phyloP scores from a whole-genome alignment of 1,139 yeast genomes.

The Debaryomyces sp. region DNA sequence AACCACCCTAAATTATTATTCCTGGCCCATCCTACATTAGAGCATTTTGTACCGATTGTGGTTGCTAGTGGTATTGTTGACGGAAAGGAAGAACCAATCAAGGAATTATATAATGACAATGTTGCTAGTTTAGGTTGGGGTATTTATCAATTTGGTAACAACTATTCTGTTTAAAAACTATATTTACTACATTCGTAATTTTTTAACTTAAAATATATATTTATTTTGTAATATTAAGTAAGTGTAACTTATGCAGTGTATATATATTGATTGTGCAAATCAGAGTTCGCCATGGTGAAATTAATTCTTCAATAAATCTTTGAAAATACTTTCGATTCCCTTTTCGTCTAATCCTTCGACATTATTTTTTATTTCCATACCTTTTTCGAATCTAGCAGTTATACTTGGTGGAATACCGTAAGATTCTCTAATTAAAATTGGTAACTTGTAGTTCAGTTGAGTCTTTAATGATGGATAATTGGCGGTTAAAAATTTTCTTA shows the following conservation, averaged over 20 bases:
- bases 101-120: slow-evolving; percentile 50
- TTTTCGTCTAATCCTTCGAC: slow-evolving; percentile 51
- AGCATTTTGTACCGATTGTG: slow-evolving; percentile 70
- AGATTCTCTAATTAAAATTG: slow-evolving; percentile 77
- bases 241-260: slow-evolving; percentile 7
- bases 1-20: slow-evolving; percentile 38
- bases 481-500: slow-evolving; percentile 62
- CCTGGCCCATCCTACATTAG: slow-evolving; percentile 72
- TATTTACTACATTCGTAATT: slow-evolving; percentile 1
- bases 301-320: slow-evolving; percentile 37
- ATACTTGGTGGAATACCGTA: slow-evolving; percentile 71
- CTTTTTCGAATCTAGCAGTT: slow-evolving; percentile 66
- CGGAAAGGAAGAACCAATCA: slow-evolving; percentile 28
- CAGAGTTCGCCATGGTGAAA: background rate
- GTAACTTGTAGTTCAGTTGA: slow-evolving; percentile 48
- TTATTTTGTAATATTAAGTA: slow-evolving; percentile 1
- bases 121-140: slow-evolving; percentile 68
- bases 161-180: slow-evolving; percentile 8
- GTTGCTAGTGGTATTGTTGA: slow-evolving; percentile 66
- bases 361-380: slow-evolving; percentile 43
- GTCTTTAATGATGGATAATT: slow-evolving; percentile 65
- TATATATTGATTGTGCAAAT: slow-evolving; percentile 1
- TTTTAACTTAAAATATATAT: slow-evolving; percentile 4
- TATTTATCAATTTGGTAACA: slow-evolving; percentile 49
- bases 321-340: slow-evolving; percentile 41